These are phyloP conservation scores for Discostella stelligera DNA, from an alignment of 352 stramenopile genomes.

Conservation along the genomic window DNA sequence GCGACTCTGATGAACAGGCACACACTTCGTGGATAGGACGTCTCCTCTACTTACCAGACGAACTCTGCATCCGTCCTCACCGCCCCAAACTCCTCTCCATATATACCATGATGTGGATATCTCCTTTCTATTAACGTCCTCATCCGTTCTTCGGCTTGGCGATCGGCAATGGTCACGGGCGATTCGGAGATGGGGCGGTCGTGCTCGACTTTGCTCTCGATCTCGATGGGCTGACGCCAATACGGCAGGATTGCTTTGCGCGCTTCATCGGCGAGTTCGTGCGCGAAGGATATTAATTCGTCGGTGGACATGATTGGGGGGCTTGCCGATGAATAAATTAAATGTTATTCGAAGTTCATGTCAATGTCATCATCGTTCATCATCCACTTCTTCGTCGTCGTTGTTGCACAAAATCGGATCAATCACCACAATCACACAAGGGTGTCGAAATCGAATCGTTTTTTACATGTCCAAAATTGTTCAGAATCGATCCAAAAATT, in stretches of 20 bases:
- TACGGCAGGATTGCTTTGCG: slow-evolving; percentile 56
- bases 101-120: slow-evolving; percentile 65
- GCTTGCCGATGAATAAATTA: neutral
- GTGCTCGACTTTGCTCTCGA: slow-evolving; percentile 54
- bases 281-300: slow-evolving; percentile 58
- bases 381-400: no score
- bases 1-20: no score
- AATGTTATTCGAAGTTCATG: no score
- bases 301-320: slow-evolving; percentile 11
- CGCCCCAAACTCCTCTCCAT: slow-evolving; percentile 66
- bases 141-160: slow-evolving; percentile 55
- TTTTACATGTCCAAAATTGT: no score
- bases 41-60: slow-evolving; percentile 50
- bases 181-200: slow-evolving; percentile 46
- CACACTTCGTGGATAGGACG: neutral
- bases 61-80: slow-evolving; percentile 55
- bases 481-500: no score
- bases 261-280: slow-evolving; percentile 58
- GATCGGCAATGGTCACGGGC: slow-evolving; percentile 70
- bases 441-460: no score
- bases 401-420: no score
- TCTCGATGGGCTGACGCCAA: slow-evolving; percentile 56
- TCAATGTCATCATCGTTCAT: neutral
- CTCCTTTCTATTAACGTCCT: slow-evolving; percentile 54
- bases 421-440: no score